Percentiles rank a stretch among this genome's conserved stretches.
These are phyloP conservation scores for Syzygium jambos DNA, from an alignment of 345 rosid genomes.

Conservation along the genomic window DNA sequence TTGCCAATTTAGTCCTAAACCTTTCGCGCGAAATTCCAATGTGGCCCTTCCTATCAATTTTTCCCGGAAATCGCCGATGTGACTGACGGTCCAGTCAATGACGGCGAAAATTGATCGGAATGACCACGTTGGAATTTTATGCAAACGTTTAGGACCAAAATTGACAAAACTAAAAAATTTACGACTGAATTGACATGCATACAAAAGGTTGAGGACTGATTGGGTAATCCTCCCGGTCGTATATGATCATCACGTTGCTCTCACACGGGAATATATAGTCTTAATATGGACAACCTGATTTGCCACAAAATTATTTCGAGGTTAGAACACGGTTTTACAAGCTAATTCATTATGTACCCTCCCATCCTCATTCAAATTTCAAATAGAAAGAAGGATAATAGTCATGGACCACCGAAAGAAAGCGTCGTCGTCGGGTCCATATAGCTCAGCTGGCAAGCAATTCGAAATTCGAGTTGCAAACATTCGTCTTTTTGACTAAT, in stretches of 20 bases:
- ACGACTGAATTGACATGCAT: accelerated
- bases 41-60: not conserved
- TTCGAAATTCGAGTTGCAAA: not conserved
- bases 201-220: not conserved
- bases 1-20: accelerated
- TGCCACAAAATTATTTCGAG: not conserved
- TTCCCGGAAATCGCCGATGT: accelerated
- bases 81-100: too few relatives aligned
- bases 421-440: not conserved
- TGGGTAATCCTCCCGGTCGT: not conserved
- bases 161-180: not conserved
- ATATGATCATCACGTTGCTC: not conserved
- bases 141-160: not conserved
- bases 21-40: not conserved
- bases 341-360: not conserved
- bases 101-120: too few relatives aligned
- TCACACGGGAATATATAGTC: not conserved
- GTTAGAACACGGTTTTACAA: not conserved
- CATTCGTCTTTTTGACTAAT: not conserved
- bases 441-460: not conserved
- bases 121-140: too few relatives aligned
- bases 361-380: not conserved
- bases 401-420: not conserved
- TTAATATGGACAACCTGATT: not conserved
- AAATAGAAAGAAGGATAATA: not conserved